These are phyloP conservation scores for Cryphonectria naterciae DNA, from an alignment of 2,329 filamentous ascomycete species.

Conservation along the genomic window DNA sequence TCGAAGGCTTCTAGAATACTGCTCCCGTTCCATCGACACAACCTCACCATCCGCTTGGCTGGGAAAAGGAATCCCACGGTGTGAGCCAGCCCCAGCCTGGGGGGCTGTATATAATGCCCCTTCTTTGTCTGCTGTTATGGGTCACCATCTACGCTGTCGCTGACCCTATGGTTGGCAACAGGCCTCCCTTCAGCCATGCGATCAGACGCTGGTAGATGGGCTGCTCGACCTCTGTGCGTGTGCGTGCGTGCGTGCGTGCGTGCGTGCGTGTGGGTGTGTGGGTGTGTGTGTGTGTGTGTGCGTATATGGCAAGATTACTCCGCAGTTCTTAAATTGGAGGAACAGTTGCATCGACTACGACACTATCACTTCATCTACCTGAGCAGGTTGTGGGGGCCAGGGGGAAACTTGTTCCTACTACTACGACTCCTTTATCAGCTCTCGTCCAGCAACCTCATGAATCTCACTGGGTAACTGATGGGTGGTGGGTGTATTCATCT, in stretches of 20 bases:
- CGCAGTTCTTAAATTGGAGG: neutral
- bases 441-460: neutral
- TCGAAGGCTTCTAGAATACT: slow-evolving; percentile 19
- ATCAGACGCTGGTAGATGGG: neutral
- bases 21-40: slow-evolving; percentile 14
- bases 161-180: neutral
- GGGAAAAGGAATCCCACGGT: neutral
- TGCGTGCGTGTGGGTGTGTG: too few relatives aligned
- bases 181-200: neutral
- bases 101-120: neutral
- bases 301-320: neutral
- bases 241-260: too few relatives aligned
- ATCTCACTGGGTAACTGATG: neutral
- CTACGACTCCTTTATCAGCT: neutral
- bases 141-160: neutral
- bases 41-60: slow-evolving; percentile 8
- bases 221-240: neutral
- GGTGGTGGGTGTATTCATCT: neutral
- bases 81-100: neutral
- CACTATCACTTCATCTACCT: slow-evolving; percentile 1
- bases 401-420: neutral
- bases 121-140: neutral
- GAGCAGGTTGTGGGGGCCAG: slow-evolving; percentile 3
- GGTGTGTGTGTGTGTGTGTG: too few relatives aligned
- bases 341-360: slow-evolving; percentile 14